A percentile compares a stretch with the other conserved stretches of the same genome.
phyloP scores from a whole-genome alignment of 164 flowering plant genomes.

The Tetracentron sinense region DNA sequence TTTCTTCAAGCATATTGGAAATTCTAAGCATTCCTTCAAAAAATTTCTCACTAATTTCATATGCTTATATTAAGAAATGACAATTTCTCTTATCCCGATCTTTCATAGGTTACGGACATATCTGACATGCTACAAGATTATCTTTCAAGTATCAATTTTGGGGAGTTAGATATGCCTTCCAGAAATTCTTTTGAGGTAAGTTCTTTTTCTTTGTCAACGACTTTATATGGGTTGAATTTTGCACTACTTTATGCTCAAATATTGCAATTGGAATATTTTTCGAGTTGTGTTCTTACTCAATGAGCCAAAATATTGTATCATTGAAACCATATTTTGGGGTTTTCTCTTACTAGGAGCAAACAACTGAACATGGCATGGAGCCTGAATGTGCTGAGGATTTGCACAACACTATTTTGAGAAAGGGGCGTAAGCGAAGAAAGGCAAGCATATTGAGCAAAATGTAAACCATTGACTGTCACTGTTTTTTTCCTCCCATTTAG shows the following conservation, averaged over 20 bases:
- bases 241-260: neutral
- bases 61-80: neutral
- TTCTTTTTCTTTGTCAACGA: constrained; percentile 4
- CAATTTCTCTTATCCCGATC: neutral
- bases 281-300: neutral
- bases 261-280: neutral
- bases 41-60: neutral
- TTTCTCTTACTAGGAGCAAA: constrained; percentile 27
- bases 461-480: constrained; percentile 8
- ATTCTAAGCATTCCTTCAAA: neutral
- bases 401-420: constrained; percentile 15
- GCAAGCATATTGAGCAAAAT: constrained; percentile 12
- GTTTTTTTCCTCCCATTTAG: neutral
- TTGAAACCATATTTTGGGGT: neutral
- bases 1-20: neutral
- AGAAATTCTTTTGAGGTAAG: constrained; percentile 35
- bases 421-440: constrained; percentile 23
- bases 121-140: constrained; percentile 56
- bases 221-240: neutral
- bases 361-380: constrained; percentile 15
- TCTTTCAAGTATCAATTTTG: constrained; percentile 35
- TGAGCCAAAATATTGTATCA: neutral
- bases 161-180: constrained; percentile 26
- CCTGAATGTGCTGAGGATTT: constrained; percentile 20
- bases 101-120: constrained; percentile 58